Evolutionary conservation across 495 filamentous ascomycete genomes (phyloP).

Genomic region (Talaromyces ruber): DNA sequence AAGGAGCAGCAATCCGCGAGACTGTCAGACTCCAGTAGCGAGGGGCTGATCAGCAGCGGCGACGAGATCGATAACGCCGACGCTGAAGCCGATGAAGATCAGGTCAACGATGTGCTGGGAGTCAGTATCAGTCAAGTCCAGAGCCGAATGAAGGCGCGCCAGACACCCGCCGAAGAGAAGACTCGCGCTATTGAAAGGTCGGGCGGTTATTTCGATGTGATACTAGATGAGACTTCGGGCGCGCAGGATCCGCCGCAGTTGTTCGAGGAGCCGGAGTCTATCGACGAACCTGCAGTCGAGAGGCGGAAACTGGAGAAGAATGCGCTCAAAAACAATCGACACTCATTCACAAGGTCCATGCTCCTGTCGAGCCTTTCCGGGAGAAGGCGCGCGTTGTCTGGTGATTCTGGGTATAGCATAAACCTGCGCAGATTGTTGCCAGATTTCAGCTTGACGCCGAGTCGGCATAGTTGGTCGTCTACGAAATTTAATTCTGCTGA

Average conservation of each 20-base stretch:
- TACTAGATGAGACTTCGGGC: neutral
- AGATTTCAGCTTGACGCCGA: constrained; percentile 1
- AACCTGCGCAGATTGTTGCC: neutral
- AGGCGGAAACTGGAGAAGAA: neutral
- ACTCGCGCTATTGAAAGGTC: constrained; percentile 45
- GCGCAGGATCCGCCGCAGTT: neutral
- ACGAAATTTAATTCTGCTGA: neutral
- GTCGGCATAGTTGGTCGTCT: neutral
- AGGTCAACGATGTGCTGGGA: constrained; percentile 59
- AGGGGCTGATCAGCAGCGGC: neutral
- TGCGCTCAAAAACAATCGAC: neutral
- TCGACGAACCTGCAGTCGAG: neutral
- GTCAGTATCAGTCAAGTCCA: constrained; percentile 68
- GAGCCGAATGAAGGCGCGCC: constrained; percentile 59
- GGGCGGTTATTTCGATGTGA: constrained; percentile 3
- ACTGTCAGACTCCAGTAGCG: neutral
- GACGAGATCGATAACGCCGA: neutral
- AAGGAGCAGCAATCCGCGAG: neutral
- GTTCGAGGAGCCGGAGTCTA: neutral
- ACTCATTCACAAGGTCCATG: constrained; percentile 21
- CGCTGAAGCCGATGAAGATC: constrained; percentile 21
- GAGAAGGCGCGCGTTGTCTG: neutral
- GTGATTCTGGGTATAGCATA: neutral
- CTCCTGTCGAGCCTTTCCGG: constrained; percentile 16
- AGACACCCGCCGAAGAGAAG: constrained; percentile 70